A percentile compares a stretch with the other conserved stretches of the same genome.
These are phyloP conservation scores for Juncus effusus DNA, from an alignment of 176 grass and related monocot species.

Conservation along the genomic window DNA sequence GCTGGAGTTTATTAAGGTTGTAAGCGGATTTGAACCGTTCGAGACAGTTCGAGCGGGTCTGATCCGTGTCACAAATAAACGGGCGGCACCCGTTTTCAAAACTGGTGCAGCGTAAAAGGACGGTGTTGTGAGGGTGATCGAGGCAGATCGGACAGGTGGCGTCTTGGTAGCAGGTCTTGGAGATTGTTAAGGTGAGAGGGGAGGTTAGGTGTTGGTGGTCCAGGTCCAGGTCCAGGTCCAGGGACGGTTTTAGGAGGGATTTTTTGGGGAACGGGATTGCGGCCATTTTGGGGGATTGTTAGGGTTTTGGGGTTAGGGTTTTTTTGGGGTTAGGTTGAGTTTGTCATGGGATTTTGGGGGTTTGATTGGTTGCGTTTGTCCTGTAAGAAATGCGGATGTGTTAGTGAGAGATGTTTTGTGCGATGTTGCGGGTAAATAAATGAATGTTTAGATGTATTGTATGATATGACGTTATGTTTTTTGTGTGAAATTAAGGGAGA, in stretches of 20 bases:
- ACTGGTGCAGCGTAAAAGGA: constrained; percentile 67
- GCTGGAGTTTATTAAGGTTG: constrained; percentile 54
- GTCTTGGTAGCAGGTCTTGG: constrained; percentile 42
- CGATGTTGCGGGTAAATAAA: too few species aligned
- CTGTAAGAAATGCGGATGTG: constrained; percentile 7
- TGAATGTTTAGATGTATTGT: too few species aligned
- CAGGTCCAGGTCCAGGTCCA: constrained; percentile 14
- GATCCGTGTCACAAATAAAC: constrained; percentile 89
- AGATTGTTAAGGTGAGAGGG: background rate
- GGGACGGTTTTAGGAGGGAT: constrained; percentile 18
- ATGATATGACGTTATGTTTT: too few species aligned
- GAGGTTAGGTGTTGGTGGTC: background rate
- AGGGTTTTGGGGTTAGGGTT: constrained; percentile 5
- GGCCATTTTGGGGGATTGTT: constrained; percentile 1
- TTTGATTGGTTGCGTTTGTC: constrained; percentile 8
- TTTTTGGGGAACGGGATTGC: constrained; percentile 20
- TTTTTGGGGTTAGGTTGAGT: background rate
- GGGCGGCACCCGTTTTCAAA: constrained; percentile 87
- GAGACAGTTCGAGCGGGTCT: constrained; percentile 85
- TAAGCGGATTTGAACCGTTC: constrained; percentile 83
- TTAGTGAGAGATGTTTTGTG: background rate
- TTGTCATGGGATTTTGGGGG: constrained; percentile 13
- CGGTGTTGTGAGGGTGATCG: constrained; percentile 82
- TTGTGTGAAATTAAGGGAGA: too few species aligned
- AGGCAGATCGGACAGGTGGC: constrained; percentile 90